These are phyloP conservation scores for Medicago ruthenica DNA, from an alignment of 306 rosid species.

Conservation along the genomic window DNA sequence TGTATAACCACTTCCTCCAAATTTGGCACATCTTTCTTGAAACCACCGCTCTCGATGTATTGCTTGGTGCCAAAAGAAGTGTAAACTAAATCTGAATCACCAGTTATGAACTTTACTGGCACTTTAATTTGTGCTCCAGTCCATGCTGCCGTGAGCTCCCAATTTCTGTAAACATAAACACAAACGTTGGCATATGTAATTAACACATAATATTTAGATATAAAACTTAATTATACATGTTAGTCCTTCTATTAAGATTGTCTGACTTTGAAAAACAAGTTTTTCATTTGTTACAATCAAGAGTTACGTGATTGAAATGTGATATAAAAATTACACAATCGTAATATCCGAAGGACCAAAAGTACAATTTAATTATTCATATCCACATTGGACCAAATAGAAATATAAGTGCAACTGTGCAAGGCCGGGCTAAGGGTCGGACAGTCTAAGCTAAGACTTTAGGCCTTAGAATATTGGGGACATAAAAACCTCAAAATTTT, in stretches of 20 bases:
- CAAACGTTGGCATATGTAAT: not conserved
- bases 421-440: too few relatives aligned
- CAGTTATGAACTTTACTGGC: constrained; percentile 38
- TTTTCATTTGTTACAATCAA: too few relatives aligned
- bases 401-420: too few relatives aligned
- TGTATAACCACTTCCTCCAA: constrained; percentile 49
- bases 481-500: too few relatives aligned
- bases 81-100: constrained; percentile 47
- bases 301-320: too few relatives aligned
- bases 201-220: not conserved
- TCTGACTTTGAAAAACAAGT: too few relatives aligned
- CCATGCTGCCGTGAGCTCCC: constrained; percentile 52
- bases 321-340: too few relatives aligned
- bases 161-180: constrained; percentile 35
- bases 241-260: not conserved
- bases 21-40: constrained; percentile 51
- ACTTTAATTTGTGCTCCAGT: constrained; percentile 38
- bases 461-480: too few relatives aligned
- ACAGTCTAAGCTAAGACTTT: too few relatives aligned
- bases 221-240: not conserved
- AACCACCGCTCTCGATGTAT: constrained; percentile 37
- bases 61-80: constrained; percentile 29
- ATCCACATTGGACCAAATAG: too few relatives aligned
- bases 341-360: too few relatives aligned
- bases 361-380: too few relatives aligned